These are phyloP conservation scores for Wickerhamomyces bisporus DNA, from an alignment of 805 yeast genomes.

Conservation along the genomic window DNA sequence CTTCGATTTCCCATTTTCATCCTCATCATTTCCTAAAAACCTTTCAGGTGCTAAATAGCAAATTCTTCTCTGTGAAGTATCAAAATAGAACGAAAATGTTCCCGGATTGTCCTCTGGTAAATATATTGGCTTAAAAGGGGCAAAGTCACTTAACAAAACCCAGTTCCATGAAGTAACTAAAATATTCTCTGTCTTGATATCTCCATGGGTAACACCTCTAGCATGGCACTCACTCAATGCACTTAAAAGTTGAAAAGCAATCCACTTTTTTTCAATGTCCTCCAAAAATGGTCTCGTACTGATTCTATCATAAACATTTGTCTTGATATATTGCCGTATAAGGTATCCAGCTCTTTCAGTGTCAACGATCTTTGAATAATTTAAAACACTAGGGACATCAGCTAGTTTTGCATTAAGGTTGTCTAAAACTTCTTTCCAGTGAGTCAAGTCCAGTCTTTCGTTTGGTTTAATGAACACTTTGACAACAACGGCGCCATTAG, in stretches of 20 bases:
- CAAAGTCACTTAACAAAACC: slow-evolving; percentile 77
- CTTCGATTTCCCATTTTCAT: slow-evolving; percentile 5
- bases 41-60: slow-evolving; percentile 96
- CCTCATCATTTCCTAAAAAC: slow-evolving; percentile 36
- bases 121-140: slow-evolving; percentile 75
- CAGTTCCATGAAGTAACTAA: slow-evolving; percentile 87
- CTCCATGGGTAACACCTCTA: slow-evolving; percentile 72
- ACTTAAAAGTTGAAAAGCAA: slow-evolving; percentile 72
- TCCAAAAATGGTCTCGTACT: slow-evolving; percentile 85
- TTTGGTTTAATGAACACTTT: slow-evolving; percentile 79
- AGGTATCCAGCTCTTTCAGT: slow-evolving; percentile 91
- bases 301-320: slow-evolving; percentile 82
- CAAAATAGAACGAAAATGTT: slow-evolving; percentile 87
- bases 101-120: slow-evolving; percentile 93
- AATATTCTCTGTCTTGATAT: slow-evolving; percentile 85
- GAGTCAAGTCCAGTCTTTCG: slow-evolving; percentile 21
- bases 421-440: slow-evolving; percentile 22
- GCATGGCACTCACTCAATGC: slow-evolving; percentile 61
- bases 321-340: slow-evolving; percentile 73
- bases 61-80: slow-evolving; percentile 77
- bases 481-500: slow-evolving; percentile 66
- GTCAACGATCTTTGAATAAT: slow-evolving; percentile 71
- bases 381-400: slow-evolving; percentile 57
- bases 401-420: slow-evolving; percentile 35
- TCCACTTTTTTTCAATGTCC: slow-evolving; percentile 75